Percentiles rank a stretch among this genome's conserved stretches.
Evolutionary conservation across 192 early-diverging fungal species (phyloP).

Genomic region (Kickxella alabastrina): DNA sequence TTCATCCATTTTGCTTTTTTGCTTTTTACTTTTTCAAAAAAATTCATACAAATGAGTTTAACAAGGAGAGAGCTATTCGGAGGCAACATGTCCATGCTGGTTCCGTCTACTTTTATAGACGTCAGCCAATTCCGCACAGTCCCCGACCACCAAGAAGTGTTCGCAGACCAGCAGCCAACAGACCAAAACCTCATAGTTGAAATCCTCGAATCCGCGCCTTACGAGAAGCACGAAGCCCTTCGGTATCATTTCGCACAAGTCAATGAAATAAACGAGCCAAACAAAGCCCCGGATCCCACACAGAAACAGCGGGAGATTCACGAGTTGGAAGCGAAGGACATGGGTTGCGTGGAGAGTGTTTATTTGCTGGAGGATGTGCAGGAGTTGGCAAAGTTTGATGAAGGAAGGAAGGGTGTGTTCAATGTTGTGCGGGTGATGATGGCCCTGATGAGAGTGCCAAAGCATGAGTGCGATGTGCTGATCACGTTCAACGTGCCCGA

Average conservation of each 20-base stretch:
- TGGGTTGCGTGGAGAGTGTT: constrained; percentile 18
- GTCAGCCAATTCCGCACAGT: constrained; percentile 75
- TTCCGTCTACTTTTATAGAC: constrained; percentile 59
- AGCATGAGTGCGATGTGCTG: constrained; percentile 69
- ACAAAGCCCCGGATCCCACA: constrained; percentile 39
- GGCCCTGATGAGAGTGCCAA: constrained; percentile 66
- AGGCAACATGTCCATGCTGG: constrained; percentile 60
- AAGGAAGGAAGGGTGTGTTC: constrained; percentile 46
- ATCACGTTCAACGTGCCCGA: constrained; percentile 73
- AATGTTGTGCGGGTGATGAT: constrained; percentile 68
- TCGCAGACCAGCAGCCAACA: constrained; percentile 57
- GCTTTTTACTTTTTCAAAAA: too few species aligned
- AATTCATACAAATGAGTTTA: too few species aligned
- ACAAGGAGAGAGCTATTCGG: constrained; percentile 55
- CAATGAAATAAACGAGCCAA: constrained; percentile 74
- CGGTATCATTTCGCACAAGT: constrained; percentile 76
- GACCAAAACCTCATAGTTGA: constrained; percentile 87
- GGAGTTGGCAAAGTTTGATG: constrained; percentile 76
- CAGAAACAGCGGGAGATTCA: too few species aligned
- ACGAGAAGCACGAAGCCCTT: constrained; percentile 48
- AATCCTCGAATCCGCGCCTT: constrained; percentile 65
- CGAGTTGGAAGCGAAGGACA: not conserved
- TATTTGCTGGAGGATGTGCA: constrained; percentile 62
- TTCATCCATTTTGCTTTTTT: too few species aligned
- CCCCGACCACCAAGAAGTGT: constrained; percentile 92